Base-by-base conservation (phyloP, 139 green algal genomes). In the Tetradesmus lagerheimii region DNA sequence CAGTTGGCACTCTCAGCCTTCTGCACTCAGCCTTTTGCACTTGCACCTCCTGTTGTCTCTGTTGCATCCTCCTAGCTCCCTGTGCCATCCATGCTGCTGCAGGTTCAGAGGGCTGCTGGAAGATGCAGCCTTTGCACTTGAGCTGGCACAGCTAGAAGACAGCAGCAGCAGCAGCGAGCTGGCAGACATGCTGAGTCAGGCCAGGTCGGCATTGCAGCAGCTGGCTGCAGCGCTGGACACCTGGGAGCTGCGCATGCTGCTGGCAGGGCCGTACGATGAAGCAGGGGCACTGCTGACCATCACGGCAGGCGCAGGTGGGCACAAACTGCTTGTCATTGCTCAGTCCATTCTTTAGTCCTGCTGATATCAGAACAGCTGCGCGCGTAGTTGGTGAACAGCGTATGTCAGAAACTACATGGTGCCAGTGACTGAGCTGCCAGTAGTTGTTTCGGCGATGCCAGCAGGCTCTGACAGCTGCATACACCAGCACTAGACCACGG, bases 271-370 rank as follows among this genome's bases (percentile, higher is more conserved):
- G 0, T 98, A 97, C 62, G 93, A 95, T 77, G 85, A 91, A 14
- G 53, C 79, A 0, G 88, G 82, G 18, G 94, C 93, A 0, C 45
- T 93, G 23, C 66, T 95, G 29, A 93, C 79, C 11, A 90, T 97
- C 47, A 93, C 97, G 89, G 93, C 96, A 31, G 96, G 96, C 0
- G 96, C 95, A 15, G 96, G 96, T 23, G 96, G 95, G 31, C 20
- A n/a, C 71, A 77, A 37, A 14, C 57, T 71, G 57, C 57, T 31
- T 71, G 25, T 20, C 23, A 11, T 71, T 25, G 23, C 18, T 14
- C 18, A 20, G 47, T 62, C 47, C 43, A n/a, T n/a, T n/a, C n/a
- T n/a, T n/a, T n/a, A n/a, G n/a, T n/a, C 12, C 8, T 62, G 47
- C 47, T 62, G 47, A 14, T 62, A 14, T 62, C 47, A 20, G 47